Evolutionary conservation across 352 stramenopile genomes (phyloP), one percentile per base, ranked within the genome.

Genomic region (Pythium dissimile): DNA sequence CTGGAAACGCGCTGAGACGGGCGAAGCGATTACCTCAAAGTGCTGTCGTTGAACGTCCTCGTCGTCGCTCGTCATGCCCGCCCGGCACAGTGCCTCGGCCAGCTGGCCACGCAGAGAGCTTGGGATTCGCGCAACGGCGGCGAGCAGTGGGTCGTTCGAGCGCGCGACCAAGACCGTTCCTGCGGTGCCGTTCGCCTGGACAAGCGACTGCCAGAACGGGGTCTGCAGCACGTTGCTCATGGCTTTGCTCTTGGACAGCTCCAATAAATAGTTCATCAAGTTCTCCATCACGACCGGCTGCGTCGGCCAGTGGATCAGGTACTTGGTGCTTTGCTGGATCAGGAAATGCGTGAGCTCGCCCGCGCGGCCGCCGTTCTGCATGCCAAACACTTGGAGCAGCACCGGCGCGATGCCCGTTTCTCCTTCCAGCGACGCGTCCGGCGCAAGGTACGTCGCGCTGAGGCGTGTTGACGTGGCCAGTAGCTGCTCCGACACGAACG

Each of bases 261-360:
- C 62, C 26, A 94, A 54, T 24, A 94, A 56, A 23, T 88, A 86
- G 38, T 92, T 72, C 44, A 94, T 87, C 5, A 91, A 60, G 30
- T 95, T 81, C 59, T 93, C 67, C 73, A 92, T 92, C 42, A 95
- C 82, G 3, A 91, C 64, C 0, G 85, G 84, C 26, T 95, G 81
- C 1, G 84, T 92, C 0, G 84, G 75, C 85, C 85, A 95, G 59
- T 92, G 74, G 31, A 89, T 69, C 32, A 95, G 47, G 37, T 93
- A 95, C 21, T 84, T 47, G 6, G 76, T 85, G 32, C 67, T 68
- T 38, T 86, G 71, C 51, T 92, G 71, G 1, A 92, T 67, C 15
- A 93, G 62, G 35, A 95, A 89, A 42, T 77, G 78, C 15, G 92
- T 60, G 9, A 95, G 53, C 31, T 91, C 76, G 2, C 61, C 61